Base-by-base conservation (phyloP, 768 basidiomycete genomes). In the Termitomyces sp. region DNA sequence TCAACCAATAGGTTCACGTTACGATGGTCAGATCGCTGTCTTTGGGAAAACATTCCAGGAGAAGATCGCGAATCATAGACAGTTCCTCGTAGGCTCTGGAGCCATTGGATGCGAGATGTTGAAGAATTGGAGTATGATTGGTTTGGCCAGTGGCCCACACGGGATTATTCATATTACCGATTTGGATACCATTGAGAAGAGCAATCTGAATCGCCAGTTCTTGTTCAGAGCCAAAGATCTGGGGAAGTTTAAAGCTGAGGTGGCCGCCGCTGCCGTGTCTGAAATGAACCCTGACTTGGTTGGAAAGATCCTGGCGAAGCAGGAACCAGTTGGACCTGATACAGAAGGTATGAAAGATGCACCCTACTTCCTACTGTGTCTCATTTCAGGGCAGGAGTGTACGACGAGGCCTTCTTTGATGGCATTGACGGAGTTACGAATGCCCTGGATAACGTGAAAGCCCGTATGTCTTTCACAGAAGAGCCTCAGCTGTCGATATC, bases 41-140 rank as follows among this genome's bases (percentile, higher is more conserved):
- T 98, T 99, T 66, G 97, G 97, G 6, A 90, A 85, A 70, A 67
- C 73, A 2, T 98, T 98, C 85, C 97, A 99, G 63, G 80, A 88
- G 40, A 97, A 91, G 77, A 87, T 99, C 59, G 81, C 84, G 41
- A 88, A 89, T 67, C 85, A 93, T 68, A 83, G 90, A 27, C 91
- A 98, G 66, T 99, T 99, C 82, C 81, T 99, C 44, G 97, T 99
- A 55, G 97, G 97, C 9, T 86, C 96, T n/a, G 97, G 97, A 44
- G 97, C 97, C 35, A 98, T 99, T 68, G 97, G 97, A 19, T 99
- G 97, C 68, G 97, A 99, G 75, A 98, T 98, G 97, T 75, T 99
- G 65, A 99, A 99, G 79, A 99, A 98, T 72, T 99, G 97, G 97
- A 90, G 91, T 62, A 91, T 98, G 93, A 96, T 98, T 81, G 97